Evolutionary conservation across 2,329 filamentous ascomycete genomes (phyloP).

Genomic region (Graphilbum fragrans): DNA sequence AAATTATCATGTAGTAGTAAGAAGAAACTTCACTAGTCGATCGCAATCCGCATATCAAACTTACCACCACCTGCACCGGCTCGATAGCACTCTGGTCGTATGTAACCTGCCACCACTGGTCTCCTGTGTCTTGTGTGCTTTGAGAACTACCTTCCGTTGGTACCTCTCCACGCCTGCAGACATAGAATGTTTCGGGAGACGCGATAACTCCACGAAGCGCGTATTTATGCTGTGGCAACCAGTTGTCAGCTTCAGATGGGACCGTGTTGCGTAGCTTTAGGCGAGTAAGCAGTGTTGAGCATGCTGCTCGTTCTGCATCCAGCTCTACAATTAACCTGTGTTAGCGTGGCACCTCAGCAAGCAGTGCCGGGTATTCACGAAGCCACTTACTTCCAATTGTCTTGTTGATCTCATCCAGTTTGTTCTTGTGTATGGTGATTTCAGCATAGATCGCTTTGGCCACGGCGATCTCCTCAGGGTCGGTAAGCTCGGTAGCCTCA

Average conservation of each 20-base stretch:
- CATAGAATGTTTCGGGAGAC: slow-evolving; percentile 14
- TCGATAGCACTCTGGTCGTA: slow-evolving; percentile 10
- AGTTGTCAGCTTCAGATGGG: slow-evolving; percentile 11
- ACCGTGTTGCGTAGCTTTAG: slow-evolving; percentile 11
- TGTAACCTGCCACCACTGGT: slow-evolving; percentile 19
- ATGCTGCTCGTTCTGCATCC: slow-evolving; percentile 4
- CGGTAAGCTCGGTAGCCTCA: slow-evolving; percentile 7
- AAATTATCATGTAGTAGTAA: neutral
- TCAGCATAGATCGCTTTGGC: slow-evolving; percentile 10
- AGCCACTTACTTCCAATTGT: slow-evolving; percentile 4
- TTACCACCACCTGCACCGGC: slow-evolving; percentile 11
- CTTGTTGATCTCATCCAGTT: slow-evolving; percentile 7
- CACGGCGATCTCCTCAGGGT: slow-evolving; percentile 9
- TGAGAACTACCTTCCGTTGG: slow-evolving; percentile 3
- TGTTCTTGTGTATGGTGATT: slow-evolving; percentile 9
- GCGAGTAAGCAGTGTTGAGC: slow-evolving; percentile 1
- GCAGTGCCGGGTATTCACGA: neutral
- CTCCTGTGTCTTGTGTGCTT: slow-evolving; percentile 2
- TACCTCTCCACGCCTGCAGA: slow-evolving; percentile 14
- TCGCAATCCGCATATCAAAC: no score
- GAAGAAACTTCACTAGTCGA: no score
- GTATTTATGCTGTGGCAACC: slow-evolving; percentile 17
- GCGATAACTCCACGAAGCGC: slow-evolving; percentile 18
- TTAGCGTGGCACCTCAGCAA: neutral
- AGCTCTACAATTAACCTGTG: neutral